These are phyloP conservation scores for Spizellomyces punctatus DNA, from an alignment of 192 early-diverging fungal species.

Conservation along the genomic window DNA sequence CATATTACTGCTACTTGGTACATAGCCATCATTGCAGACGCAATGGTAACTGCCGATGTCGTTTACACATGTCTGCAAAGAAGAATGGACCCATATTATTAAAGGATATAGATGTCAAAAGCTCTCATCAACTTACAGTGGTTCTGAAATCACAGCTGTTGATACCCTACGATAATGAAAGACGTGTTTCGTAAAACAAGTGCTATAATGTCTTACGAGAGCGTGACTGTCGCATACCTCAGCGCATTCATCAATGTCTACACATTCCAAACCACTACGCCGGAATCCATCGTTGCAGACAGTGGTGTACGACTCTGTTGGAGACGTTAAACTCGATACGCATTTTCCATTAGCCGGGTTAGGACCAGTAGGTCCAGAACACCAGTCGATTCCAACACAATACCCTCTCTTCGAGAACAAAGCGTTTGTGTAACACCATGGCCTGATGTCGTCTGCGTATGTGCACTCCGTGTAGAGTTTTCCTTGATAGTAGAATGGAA, in stretches of 20 bases:
- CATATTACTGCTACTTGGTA: background rate
- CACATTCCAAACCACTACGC: background rate
- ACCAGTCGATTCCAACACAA: background rate
- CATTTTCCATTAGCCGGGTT: background rate
- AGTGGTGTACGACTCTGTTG: background rate
- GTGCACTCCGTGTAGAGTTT: conserved; percentile 6
- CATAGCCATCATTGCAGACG: background rate
- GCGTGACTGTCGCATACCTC: background rate
- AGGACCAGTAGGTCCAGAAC: background rate
- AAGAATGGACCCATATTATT: too few species aligned
- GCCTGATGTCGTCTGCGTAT: background rate
- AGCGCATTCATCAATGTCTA: conserved; percentile 6
- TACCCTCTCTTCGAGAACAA: background rate
- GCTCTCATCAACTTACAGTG: too few species aligned
- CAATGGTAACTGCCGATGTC: background rate
- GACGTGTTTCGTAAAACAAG: too few species aligned
- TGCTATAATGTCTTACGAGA: background rate
- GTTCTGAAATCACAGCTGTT: too few species aligned
- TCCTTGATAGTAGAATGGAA: background rate
- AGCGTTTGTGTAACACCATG: background rate
- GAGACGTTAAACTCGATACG: background rate
- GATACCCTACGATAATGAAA: too few species aligned
- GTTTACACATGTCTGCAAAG: background rate
- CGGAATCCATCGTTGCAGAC: background rate
- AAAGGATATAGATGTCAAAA: too few species aligned